Conservation (phyloP, 352 stramenopile genomes). For the Globisporangium spinosum region DNA sequence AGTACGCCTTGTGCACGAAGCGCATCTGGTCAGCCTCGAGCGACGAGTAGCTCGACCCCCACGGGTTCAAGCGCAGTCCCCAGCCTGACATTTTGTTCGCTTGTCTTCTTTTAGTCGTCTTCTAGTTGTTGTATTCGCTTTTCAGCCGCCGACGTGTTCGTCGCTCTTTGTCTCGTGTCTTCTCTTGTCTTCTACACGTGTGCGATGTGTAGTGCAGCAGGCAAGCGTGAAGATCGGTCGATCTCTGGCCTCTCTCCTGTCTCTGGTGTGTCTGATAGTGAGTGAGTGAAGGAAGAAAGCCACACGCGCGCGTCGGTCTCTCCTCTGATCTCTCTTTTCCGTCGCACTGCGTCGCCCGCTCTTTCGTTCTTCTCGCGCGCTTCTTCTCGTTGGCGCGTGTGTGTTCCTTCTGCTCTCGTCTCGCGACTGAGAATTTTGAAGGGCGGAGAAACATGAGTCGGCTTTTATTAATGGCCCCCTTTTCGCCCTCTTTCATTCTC, state of each 20-base stretch:
- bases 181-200: neutral
- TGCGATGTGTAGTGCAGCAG: neutral
- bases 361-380: neutral
- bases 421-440: too few species aligned
- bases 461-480: too few species aligned
- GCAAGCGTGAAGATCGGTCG: neutral
- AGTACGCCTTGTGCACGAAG: conserved; percentile 85
- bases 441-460: too few species aligned
- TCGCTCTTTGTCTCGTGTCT: neutral
- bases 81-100: conserved; percentile 62
- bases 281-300: neutral
- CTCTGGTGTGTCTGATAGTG: neutral
- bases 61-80: conserved; percentile 82
- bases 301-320: neutral
- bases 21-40: conserved; percentile 84
- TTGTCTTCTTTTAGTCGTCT: neutral
- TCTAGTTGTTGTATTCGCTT: neutral
- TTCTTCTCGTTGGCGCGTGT: conserved; percentile 3
- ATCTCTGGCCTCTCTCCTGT: neutral
- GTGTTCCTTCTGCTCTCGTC: too few species aligned
- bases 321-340: neutral
- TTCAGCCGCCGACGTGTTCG: neutral
- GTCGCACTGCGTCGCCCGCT: neutral
- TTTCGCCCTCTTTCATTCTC: too few species aligned
- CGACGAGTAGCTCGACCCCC: conserved; percentile 78